Conservation (phyloP, 202 grass and related monocot genomes). For the Eragrostis tef region DNA sequence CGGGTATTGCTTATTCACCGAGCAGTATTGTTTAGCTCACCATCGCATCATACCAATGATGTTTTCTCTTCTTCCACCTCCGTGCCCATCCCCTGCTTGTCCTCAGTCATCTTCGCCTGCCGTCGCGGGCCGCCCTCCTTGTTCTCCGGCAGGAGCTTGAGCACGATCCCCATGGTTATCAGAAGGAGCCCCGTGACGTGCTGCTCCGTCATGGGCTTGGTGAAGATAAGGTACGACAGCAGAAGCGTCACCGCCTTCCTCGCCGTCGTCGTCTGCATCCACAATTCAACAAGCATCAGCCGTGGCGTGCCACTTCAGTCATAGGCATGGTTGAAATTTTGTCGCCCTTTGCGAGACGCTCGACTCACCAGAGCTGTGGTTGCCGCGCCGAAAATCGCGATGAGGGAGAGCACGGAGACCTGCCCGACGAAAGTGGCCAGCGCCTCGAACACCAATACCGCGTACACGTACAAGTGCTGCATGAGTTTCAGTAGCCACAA, state of each 20-base stretch:
- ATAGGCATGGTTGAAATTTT: too few species aligned
- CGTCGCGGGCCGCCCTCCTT: conserved; percentile 40
- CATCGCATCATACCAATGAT: conserved; percentile 47
- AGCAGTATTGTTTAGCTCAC: background rate
- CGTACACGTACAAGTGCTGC: conserved; percentile 91
- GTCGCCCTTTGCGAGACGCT: too few species aligned
- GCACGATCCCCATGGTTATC: conserved; percentile 74
- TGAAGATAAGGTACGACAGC: conserved; percentile 93
- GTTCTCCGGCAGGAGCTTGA: conserved; percentile 80
- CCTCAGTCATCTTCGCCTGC: conserved; percentile 33
- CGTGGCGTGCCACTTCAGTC: background rate
- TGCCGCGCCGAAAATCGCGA: conserved; percentile 82
- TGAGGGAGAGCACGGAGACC: conserved; percentile 88
- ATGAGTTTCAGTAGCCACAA: conserved; percentile 21
- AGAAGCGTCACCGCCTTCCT: conserved; percentile 88
- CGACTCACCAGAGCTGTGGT: conserved; percentile 74
- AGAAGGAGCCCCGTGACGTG: conserved; percentile 77
- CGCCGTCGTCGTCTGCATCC: conserved; percentile 69
- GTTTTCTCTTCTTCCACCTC: conserved; percentile 40
- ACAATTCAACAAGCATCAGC: background rate
- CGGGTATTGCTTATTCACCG: background rate
- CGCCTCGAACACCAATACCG: conserved; percentile 85
- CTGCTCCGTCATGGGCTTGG: conserved; percentile 86
- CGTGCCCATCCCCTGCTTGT: conserved; percentile 23
- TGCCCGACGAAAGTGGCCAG: conserved; percentile 93